Base-by-base conservation (phyloP, 805 yeast species). In the Metschnikowia vanudenii region DNA sequence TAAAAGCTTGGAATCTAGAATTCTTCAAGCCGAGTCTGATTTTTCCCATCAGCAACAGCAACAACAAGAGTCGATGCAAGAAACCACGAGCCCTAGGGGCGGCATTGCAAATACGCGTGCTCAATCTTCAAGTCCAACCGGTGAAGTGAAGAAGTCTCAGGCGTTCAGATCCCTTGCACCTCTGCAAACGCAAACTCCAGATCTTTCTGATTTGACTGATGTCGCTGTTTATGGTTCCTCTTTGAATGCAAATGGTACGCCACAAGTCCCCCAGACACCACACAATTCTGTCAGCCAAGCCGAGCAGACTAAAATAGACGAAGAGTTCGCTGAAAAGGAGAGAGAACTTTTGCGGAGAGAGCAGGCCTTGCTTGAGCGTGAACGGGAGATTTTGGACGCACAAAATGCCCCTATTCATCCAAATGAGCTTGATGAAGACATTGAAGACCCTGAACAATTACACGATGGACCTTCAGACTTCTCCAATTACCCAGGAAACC, bases 191-290 rank as follows among this genome's bases (percentile, higher is more conserved):
- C 55, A 50, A 36, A 52, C 58, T 11, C 61, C 56, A 26, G 67
- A 62, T 34, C 57, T 70, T 41, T 60, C 63, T n/a, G 74, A 69
- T 47, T 61, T 67, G 26, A 55, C 71, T 3, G 67, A 67, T 46
- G 65, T 70, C 37, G 74, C 72, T 1, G 49, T 62, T 28, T 70
- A 67, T 49, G 74, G 73, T 7, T 73, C 69, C 20, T 48, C 51
- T 3, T 55, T 68, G 45, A 65, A 67, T 44, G 70, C 63, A 10
- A 69, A 66, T 14, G 19, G 49, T n/a, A 32, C 18, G 5, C 43
- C 43, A 12, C 40, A 24, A 26, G 40, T 24, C 6, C 31, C 40
- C 2, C 41, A 14, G 17, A 14, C 43, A n/a, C 51, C 41, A 20
- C 46, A 28, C 29, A 35, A 43, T 28, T 31, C 38, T 11, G 46